Evolutionary conservation across 176 grass and related monocot species (phyloP).

Genomic region (Avena atlantica): DNA sequence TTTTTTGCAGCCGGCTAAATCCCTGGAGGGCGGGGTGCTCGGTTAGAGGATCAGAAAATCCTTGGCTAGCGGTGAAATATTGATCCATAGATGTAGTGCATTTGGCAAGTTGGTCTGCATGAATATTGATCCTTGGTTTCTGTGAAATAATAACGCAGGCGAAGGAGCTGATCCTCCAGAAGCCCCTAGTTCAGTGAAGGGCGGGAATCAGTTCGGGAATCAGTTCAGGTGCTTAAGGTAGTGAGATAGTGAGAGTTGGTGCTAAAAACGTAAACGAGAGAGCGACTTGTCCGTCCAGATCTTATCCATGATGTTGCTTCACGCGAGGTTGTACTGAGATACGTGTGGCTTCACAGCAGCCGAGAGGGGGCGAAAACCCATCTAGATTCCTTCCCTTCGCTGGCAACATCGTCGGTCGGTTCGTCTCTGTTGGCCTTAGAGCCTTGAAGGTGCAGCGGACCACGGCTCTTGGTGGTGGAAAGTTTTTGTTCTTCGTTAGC

Average conservation of each 20-base stretch:
- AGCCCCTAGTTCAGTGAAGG: slow-evolving; percentile 49
- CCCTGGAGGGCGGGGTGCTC: slow-evolving; percentile 83
- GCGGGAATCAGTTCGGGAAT: not conserved
- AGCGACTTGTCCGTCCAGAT: not conserved
- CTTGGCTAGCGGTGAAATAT: slow-evolving; percentile 33
- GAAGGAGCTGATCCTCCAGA: slow-evolving; percentile 82
- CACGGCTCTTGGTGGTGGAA: too few relatives aligned
- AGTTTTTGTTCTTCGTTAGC: too few relatives aligned
- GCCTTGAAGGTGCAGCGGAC: too few relatives aligned
- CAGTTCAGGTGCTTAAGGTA: slow-evolving; percentile 31
- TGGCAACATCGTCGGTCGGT: too few relatives aligned
- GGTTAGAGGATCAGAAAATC: slow-evolving; percentile 55
- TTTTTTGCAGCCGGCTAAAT: slow-evolving; percentile 60
- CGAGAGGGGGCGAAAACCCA: too few relatives aligned
- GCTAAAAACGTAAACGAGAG: not conserved
- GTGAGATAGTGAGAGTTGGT: not conserved
- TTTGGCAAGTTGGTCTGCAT: not conserved
- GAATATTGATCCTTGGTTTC: slow-evolving; percentile 9
- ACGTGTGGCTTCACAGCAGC: too few relatives aligned
- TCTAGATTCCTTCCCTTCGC: too few relatives aligned
- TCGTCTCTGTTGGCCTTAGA: too few relatives aligned
- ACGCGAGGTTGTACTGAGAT: not conserved
- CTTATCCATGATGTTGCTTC: slow-evolving; percentile 1
- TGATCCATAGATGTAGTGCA: not conserved
- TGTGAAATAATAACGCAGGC: slow-evolving; percentile 49